phyloP scores from a whole-genome alignment of 345 rosid species.

The Aquilaria yunnanensis region DNA sequence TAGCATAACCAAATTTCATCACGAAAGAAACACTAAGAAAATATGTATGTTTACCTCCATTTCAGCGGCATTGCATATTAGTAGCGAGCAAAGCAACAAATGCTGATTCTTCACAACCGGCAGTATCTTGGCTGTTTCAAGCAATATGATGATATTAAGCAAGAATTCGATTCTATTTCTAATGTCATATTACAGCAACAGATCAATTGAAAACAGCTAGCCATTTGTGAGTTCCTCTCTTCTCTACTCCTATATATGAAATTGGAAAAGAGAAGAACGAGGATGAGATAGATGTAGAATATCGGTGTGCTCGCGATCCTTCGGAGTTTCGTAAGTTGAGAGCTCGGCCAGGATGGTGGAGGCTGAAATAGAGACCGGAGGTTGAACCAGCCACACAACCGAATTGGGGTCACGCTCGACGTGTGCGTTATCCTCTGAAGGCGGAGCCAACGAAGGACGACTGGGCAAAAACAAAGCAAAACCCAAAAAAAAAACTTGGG shows the following conservation, averaged over 20 bases:
- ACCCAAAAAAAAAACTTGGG: too few relatives aligned
- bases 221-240: too few relatives aligned
- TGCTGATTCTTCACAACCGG: slow-evolving; percentile 97
- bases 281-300: neutral
- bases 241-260: neutral
- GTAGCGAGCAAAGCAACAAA: slow-evolving; percentile 82
- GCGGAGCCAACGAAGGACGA: too few relatives aligned
- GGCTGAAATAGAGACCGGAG: slow-evolving; percentile 58
- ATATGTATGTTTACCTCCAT: slow-evolving; percentile 69
- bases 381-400: too few relatives aligned
- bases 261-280: neutral
- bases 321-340: slow-evolving; percentile 34
- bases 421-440: too few relatives aligned
- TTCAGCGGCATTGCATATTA: slow-evolving; percentile 91
- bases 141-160: neutral
- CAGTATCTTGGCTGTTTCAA: slow-evolving; percentile 66
- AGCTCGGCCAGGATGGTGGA: slow-evolving; percentile 33
- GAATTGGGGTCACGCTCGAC: too few relatives aligned
- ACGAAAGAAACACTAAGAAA: neutral
- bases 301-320: slow-evolving; percentile 43
- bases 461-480: too few relatives aligned
- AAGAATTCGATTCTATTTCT: neutral
- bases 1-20: neutral
- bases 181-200: neutral
- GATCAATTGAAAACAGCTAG: neutral